Evolutionary conservation across 2,329 filamentous ascomycete species (phyloP), one percentile per base, ranked within the genome.

Genomic region (Fusarium odoratissimum): DNA sequence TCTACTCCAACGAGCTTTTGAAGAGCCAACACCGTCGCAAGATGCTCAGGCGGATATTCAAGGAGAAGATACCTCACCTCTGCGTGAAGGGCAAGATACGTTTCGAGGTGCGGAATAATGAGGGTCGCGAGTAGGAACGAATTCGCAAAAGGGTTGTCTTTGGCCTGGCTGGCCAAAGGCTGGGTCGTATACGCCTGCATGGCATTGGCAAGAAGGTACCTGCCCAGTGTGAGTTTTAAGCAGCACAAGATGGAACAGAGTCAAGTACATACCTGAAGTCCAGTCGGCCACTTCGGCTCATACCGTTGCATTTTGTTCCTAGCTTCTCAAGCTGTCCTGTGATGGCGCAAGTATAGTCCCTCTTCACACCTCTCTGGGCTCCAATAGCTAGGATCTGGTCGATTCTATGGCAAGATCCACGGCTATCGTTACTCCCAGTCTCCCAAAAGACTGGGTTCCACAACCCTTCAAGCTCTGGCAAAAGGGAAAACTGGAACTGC

Each of bases 351-450:
- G 86, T 80, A 54, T 89, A 87, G 4, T 85, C 83, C 67, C 83
- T 86, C 35, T 83, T 84, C 3, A 91, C 88, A 5, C 84, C 86
- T 30, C 83, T 82, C 71, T 91, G 88, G 8, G 86, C 84, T 7
- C 90, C 90, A 25, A 92, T 82, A 5, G 89, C 89, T 17, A 92
- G 78, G 7, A 92, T 89, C 54, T 91, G 84, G 72, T 91, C 88
- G 17, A 89, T 79, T 41, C 82, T 84, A 38, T 83, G 81, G 17
- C 79, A 79, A 33, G 82, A 79, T 9, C 79, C 76, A 28, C 72
- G 77, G 0, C 77, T 77, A 55, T 68, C 79, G 3, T 71, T 76
- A 1, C 78, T 63, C 21, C 82, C 80, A 1, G 75, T 71, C 35
- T 85, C 82, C 40, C 76, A 80, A 49, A 90, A 86, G 1, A 90